These are phyloP conservation scores for Penicillium alfredii DNA, from an alignment of 495 filamentous ascomycete genomes.

Conservation along the genomic window DNA sequence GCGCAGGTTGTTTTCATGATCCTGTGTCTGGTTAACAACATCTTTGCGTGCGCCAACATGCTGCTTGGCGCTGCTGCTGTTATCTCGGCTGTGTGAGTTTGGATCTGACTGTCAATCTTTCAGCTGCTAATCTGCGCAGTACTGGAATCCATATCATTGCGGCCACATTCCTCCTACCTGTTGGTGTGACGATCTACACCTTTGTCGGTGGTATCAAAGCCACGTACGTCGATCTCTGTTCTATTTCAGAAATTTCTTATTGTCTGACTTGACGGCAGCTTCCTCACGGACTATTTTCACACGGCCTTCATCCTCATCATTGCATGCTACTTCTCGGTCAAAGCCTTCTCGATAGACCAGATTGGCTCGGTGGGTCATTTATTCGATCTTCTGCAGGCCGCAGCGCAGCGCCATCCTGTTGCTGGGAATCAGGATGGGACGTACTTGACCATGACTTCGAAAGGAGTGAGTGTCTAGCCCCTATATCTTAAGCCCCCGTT, in stretches of 20 bases:
- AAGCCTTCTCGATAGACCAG: conserved; percentile 32
- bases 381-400: conserved; percentile 42
- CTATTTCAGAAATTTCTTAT: background rate
- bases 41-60: conserved; percentile 42
- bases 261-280: conserved; percentile 19
- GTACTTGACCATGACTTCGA: conserved; percentile 47
- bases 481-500: background rate
- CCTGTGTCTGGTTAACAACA: conserved; percentile 38
- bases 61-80: conserved; percentile 37
- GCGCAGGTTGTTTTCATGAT: conserved; percentile 42
- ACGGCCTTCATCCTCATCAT: conserved; percentile 44
- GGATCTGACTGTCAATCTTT: background rate
- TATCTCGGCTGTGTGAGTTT: conserved; percentile 31
- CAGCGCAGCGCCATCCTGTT: conserved; percentile 36
- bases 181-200: conserved; percentile 40
- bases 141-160: conserved; percentile 45
- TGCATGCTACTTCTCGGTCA: conserved; percentile 42
- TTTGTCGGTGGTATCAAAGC: conserved; percentile 45
- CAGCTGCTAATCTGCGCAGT: conserved; percentile 7
- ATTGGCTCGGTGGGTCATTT: conserved; percentile 39
- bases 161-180: conserved; percentile 37
- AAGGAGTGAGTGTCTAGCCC: conserved; percentile 24
- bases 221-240: conserved; percentile 23
- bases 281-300: conserved; percentile 42
- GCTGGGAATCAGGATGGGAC: conserved; percentile 41